A percentile compares a stretch with the other conserved stretches of the same genome.
These are phyloP conservation scores for Coemansia biformis DNA, from an alignment of 192 early-diverging fungal species.

Conservation along the genomic window DNA sequence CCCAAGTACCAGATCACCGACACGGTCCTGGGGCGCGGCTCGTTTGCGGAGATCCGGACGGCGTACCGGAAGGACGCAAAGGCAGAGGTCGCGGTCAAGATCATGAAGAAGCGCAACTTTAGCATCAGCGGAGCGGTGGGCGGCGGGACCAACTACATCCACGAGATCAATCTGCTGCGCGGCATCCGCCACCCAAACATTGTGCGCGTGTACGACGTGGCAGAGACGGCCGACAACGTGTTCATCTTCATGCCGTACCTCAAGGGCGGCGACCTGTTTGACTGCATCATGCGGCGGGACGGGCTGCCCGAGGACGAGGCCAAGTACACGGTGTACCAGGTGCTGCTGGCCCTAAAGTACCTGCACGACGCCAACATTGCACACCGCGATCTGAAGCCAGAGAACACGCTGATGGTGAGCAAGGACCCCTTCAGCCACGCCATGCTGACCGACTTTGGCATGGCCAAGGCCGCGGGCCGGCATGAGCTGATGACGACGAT, in stretches of 20 bases:
- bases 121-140: conserved; percentile 57
- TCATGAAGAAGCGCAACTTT: conserved; percentile 73
- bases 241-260: conserved; percentile 76
- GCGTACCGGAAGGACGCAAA: conserved; percentile 62
- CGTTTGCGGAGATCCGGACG: conserved; percentile 73
- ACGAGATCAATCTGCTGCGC: conserved; percentile 71
- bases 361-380: conserved; percentile 74
- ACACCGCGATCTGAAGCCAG: conserved; percentile 76
- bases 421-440: conserved; percentile 56
- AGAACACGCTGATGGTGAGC: conserved; percentile 61
- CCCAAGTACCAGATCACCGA: conserved; percentile 51
- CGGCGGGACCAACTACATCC: conserved; percentile 69
- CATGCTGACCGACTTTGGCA: conserved; percentile 85
- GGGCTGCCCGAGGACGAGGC: conserved; percentile 73
- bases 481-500: conserved; percentile 77
- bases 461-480: conserved; percentile 75
- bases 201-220: conserved; percentile 61
- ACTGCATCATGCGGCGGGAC: conserved; percentile 64
- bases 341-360: conserved; percentile 69
- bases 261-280: conserved; percentile 84
- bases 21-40: conserved; percentile 52
- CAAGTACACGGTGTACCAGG: conserved; percentile 66
- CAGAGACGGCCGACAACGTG: conserved; percentile 53
- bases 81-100: conserved; percentile 74
- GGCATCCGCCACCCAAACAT: conserved; percentile 68